Base-by-base conservation (phyloP, 1,139 yeast species). In the Hansenula lynferdii region DNA sequence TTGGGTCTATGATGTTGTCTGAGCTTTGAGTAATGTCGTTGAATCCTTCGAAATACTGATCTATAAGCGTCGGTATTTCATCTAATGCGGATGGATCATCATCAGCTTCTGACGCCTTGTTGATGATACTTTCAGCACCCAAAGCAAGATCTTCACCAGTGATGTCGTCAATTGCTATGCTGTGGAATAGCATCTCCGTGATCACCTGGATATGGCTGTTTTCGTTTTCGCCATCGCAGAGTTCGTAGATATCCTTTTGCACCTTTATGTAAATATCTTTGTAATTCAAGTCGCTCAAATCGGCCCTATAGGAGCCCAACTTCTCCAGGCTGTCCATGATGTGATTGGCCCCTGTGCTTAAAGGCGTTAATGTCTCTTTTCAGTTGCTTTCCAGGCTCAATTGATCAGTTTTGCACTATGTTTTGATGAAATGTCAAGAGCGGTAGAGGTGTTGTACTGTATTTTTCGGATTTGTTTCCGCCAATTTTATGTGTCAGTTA, bases 11-110 rank as follows among this genome's bases (percentile, higher is more conserved):
- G 5, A 38, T 21, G 16, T 36, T 37, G 9, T 28, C 22, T 7
- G 24, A 6, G 17, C 31, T 31, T 27, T 39, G 31, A 6, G 22
- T 3, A 3, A 36, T 15, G 6, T 26, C 32, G 12, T 8, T 33
- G 31, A 36, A 30, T 4, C 16, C 19, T 6, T 34, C 40, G 8
- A 37, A 22, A 8, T 28, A 28, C 9, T 37, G 30, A 23, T 26
- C 34, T 9, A 39, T 15, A 8, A 39, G 19, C 6, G 8, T 20
- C 22, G 33, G 33, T 8, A 30, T 21, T 8, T 19, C 26, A 14
- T 30, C 25, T 3, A 30, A 5, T 16, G 16, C 9, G 2, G 33
- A 18, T 14, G 5, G 6, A 15, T 30, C 33, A 10, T 30, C 21
- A 7, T 30, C 25, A 8, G 15, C 21, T 15, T 11, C 21, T 30